Percentiles rank a stretch among this genome's conserved stretches.
phyloP scores from a whole-genome alignment of 768 basidiomycete species.

The Termitomyces sp. region DNA sequence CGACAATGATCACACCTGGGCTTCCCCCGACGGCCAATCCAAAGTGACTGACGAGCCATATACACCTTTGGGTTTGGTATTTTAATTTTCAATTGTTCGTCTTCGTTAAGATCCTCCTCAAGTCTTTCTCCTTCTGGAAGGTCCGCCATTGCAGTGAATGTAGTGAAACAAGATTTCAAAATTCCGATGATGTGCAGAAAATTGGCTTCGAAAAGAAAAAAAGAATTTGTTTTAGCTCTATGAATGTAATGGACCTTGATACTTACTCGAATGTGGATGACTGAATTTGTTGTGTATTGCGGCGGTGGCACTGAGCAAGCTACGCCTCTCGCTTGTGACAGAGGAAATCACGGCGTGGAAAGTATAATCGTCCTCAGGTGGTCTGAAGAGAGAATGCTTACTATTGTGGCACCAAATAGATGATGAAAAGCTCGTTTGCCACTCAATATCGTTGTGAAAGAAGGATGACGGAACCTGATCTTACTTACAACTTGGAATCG shows the following conservation, averaged over 20 bases:
- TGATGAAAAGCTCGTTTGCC: neutral
- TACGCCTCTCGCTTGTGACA: neutral
- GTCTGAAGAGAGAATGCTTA: neutral
- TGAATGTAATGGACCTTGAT: neutral
- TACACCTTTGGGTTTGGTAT: slow-evolving; percentile 68
- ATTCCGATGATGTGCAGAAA: neutral
- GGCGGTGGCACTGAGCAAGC: slow-evolving; percentile 4
- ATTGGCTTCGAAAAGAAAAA: neutral
- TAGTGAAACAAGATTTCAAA: neutral
- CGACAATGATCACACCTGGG: slow-evolving; percentile 75
- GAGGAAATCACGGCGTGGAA: neutral
- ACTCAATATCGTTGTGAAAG: slow-evolving; percentile 9
- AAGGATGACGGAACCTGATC: slow-evolving; percentile 16
- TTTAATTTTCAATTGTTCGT: slow-evolving; percentile 56
- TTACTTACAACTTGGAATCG: slow-evolving; percentile 13
- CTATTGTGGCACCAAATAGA: neutral
- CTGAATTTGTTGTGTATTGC: neutral
- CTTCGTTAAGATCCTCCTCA: slow-evolving; percentile 38
- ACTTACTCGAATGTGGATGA: slow-evolving; percentile 1
- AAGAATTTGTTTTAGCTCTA: neutral
- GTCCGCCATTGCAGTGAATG: slow-evolving; percentile 4
- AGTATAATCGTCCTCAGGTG: neutral
- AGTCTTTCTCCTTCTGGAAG: slow-evolving; percentile 22
- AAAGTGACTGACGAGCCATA: slow-evolving; percentile 67
- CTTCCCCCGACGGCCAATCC: slow-evolving; percentile 74